Percentiles rank a stretch among this genome's conserved stretches.
These are phyloP conservation scores for Pseudogymnoascus verrucosus DNA, from an alignment of 2,329 filamentous ascomycete species.

Conservation along the genomic window DNA sequence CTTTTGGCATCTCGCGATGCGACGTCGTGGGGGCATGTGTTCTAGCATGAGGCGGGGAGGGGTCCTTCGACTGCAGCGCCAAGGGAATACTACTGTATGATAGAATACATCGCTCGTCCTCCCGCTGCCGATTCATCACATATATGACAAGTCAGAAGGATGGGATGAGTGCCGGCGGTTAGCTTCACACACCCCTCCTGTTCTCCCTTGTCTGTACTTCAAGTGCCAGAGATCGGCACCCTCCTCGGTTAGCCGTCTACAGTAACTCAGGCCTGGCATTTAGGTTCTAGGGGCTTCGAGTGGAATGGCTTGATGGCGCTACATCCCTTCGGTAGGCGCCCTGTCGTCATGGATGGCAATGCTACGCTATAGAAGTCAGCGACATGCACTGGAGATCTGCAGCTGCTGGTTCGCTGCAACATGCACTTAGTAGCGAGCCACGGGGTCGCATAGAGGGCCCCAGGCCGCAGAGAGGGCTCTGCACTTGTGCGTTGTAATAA, in stretches of 20 bases:
- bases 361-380: neutral
- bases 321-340: neutral
- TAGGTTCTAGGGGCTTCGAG: neutral
- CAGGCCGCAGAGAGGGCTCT: neutral
- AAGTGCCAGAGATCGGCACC: neutral
- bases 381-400: neutral
- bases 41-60: neutral
- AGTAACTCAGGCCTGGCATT: neutral
- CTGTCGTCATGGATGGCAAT: neutral
- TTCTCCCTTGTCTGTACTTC: neutral
- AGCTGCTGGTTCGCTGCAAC: neutral
- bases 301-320: neutral
- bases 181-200: neutral
- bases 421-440: neutral
- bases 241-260: neutral
- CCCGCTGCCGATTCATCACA: neutral
- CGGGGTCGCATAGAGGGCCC: neutral
- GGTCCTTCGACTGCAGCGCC: neutral
- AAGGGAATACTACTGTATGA: neutral
- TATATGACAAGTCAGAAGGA: constrained; percentile 2
- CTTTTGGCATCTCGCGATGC: neutral
- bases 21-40: neutral
- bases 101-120: neutral
- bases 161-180: neutral
- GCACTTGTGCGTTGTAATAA: constrained; percentile 6